phyloP scores from a whole-genome alignment of 441 rosid genomes.

The Populus trichocarpa region DNA sequence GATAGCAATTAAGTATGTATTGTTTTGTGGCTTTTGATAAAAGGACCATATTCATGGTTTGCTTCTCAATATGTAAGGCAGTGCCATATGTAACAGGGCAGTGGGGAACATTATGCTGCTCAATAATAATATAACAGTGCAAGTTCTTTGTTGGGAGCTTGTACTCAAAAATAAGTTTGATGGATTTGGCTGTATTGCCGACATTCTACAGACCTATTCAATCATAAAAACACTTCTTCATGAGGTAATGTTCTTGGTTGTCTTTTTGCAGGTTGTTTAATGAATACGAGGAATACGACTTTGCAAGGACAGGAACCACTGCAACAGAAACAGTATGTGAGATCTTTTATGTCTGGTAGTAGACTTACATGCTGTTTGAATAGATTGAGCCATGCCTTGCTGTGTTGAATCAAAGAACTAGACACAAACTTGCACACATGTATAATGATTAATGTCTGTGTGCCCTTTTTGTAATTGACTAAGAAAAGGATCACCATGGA shows the following conservation, averaged over 20 bases:
- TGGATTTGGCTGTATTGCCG: background rate
- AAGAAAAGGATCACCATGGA: background rate
- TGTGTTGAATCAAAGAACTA: background rate
- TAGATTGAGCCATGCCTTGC: background rate
- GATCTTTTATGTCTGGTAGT: background rate
- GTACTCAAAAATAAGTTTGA: background rate
- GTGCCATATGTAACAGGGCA: background rate
- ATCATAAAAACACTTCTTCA: background rate
- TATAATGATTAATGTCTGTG: background rate
- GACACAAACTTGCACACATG: background rate
- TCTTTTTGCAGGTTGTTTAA: conserved; percentile 60
- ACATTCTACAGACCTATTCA: background rate
- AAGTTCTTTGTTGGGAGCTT: background rate
- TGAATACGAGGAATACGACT: conserved; percentile 76
- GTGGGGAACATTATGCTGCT: background rate
- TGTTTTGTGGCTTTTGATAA: background rate
- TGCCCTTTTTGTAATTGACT: background rate
- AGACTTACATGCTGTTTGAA: background rate
- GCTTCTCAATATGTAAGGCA: background rate
- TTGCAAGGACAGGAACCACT: conserved; percentile 79
- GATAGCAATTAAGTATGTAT: background rate
- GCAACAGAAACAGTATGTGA: conserved; percentile 67
- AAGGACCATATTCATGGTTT: background rate
- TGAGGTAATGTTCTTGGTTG: background rate
- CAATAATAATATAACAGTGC: background rate